Evolutionary conservation across 176 grass and related monocot genomes (phyloP).

Genomic region (Typha latifolia): DNA sequence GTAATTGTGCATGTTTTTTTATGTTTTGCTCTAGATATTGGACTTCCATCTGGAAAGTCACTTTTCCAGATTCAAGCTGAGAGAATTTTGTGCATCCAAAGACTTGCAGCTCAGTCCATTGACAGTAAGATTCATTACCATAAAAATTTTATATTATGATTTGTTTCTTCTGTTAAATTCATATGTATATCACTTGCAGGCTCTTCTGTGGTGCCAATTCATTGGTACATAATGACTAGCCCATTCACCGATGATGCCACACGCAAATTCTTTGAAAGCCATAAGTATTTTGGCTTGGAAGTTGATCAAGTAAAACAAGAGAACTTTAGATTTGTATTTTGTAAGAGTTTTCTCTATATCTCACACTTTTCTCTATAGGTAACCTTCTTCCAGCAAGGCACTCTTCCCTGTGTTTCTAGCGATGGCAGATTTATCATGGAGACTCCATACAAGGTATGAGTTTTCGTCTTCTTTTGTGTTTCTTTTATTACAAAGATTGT

Average conservation of each 20-base stretch:
- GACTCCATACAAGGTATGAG: conserved; percentile 67
- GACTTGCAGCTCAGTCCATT: conserved; percentile 80
- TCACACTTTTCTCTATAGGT: conserved; percentile 40
- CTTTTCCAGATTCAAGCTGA: conserved; percentile 99
- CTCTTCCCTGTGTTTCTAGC: conserved; percentile 77
- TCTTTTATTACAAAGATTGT: neutral
- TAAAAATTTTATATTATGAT: neutral
- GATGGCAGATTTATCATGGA: conserved; percentile 99
- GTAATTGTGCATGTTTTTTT: neutral
- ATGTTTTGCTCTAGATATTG: conserved; percentile 47
- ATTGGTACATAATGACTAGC: conserved; percentile 99
- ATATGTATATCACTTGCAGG: conserved; percentile 22
- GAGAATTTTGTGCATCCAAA: conserved; percentile 81
- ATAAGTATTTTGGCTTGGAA: conserved; percentile 94
- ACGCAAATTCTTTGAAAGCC: conserved; percentile 77
- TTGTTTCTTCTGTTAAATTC: neutral
- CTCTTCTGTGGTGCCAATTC: conserved; percentile 48
- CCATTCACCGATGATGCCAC: conserved; percentile 82
- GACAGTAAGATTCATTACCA: conserved; percentile 44
- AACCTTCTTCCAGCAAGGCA: conserved; percentile 97
- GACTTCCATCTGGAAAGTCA: conserved; percentile 91
- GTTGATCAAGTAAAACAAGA: conserved; percentile 60
- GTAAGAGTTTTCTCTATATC: conserved; percentile 7
- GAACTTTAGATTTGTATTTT: conserved; percentile 8
- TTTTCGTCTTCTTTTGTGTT: neutral